Evolutionary conservation across 768 basidiomycete species (phyloP), one percentile per base, ranked within the genome.

Genomic region (Polyporus arcularius): DNA sequence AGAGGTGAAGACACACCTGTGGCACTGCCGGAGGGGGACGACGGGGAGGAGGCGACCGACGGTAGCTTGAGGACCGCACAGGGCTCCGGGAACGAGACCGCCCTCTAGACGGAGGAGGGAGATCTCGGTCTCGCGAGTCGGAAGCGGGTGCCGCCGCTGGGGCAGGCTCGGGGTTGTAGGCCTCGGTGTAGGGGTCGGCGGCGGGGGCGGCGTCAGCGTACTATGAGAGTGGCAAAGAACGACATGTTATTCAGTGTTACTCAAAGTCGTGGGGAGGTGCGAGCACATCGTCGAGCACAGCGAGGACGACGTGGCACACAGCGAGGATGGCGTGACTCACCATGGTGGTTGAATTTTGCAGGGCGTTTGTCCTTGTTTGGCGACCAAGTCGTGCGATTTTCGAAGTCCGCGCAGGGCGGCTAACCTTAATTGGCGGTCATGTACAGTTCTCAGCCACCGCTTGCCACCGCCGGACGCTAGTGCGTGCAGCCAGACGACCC

Each of bases 131-230:
- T 31, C 82, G 75, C 32, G 83, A 68, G 61, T 75, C 74, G 3
- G 73, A 65, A 9, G 65, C 54, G 1, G 71, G 61, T 10, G 82
- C 74, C 12, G 84, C 71, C 1, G 81, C 73, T 49, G 79, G 73
- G 50, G 80, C 79, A 2, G 84, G 81, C 42, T 65, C 84, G 35
- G 84, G 87, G 67, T 82, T 90, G 76, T 90, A 92, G 53, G 88
- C 88, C 72, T 93, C 92, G 45, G 88, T 85, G 74, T 92, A 92
- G 15, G 91, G 90, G 77, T 93, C 91, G 35, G 87, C 76, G 52
- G 83, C 71, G 58, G 81, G 75, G 4, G 80, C 72, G 67, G 81
- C 69, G 73, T 90, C 88, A 59, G 81, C 83, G 83, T 91, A 90
- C 87, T 90, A 73, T 30, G 65, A 16, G 54, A 55, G 46, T 59